Evolutionary conservation across 306 rosid genomes (phyloP).

Genomic region (Hippophae gyantsensis): DNA sequence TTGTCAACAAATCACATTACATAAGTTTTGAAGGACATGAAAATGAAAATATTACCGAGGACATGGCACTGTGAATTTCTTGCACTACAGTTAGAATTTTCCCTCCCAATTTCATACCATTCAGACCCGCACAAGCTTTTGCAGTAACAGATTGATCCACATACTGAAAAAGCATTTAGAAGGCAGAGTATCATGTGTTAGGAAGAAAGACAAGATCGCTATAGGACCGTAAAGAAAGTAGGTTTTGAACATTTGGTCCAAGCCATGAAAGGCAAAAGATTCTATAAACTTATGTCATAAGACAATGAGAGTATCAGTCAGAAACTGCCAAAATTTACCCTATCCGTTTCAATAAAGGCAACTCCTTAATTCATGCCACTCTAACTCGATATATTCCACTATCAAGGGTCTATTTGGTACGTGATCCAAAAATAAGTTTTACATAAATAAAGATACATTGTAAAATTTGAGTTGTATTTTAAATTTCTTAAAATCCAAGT

Average conservation of each 20-base stretch:
- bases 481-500: no score
- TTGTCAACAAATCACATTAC: constrained; percentile 5
- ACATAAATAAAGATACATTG: no score
- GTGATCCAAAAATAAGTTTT: no score
- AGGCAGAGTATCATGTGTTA: constrained; percentile 24
- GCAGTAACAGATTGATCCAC: constrained; percentile 59
- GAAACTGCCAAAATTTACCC: no score
- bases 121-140: constrained; percentile 88
- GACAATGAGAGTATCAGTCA: no score
- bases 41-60: constrained; percentile 36
- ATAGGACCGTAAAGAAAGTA: not conserved
- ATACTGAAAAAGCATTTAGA: constrained; percentile 45
- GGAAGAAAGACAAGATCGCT: not conserved
- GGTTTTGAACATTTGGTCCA: no score
- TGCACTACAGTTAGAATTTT: constrained; percentile 64
- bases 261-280: no score
- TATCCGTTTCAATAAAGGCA: no score
- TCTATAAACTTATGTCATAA: not conserved
- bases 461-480: no score
- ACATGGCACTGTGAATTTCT: constrained; percentile 37
- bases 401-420: no score
- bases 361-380: no score
- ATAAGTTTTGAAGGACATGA: not conserved
- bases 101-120: constrained; percentile 81
- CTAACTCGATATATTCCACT: no score